These are phyloP conservation scores for Exophiala mesophila DNA, from an alignment of 2,329 filamentous ascomycete genomes.

Conservation along the genomic window DNA sequence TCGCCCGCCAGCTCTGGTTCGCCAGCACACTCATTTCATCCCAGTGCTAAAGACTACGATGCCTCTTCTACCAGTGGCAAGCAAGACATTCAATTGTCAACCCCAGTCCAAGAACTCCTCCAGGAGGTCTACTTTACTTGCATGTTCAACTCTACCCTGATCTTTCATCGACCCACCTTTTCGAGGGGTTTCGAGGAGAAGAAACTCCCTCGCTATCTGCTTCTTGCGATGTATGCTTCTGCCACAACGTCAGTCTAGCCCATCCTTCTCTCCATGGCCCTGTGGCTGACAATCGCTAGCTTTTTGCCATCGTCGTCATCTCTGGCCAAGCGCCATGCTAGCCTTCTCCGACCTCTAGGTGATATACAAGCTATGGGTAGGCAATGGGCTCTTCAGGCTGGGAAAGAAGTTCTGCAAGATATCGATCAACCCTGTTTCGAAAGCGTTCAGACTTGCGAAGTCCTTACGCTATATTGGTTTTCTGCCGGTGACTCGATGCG, in stretches of 20 bases:
- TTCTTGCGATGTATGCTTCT: conserved; percentile 11
- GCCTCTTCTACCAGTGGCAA: neutral
- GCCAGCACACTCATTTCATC: too few species aligned
- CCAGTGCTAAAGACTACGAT: too few species aligned
- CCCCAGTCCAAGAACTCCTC: conserved; percentile 5
- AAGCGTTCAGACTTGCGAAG: conserved; percentile 12
- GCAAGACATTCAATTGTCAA: neutral
- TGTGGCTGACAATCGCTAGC: neutral
- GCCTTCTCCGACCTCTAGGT: conserved; percentile 6
- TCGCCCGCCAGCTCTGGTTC: neutral
- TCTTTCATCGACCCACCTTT: conserved; percentile 10
- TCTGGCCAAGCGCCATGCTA: conserved; percentile 1
- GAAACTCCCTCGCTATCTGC: conserved; percentile 1
- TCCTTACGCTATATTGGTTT: conserved; percentile 15
- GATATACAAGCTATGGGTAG: conserved; percentile 7
- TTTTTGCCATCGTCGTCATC: conserved; percentile 2
- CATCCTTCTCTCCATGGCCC: neutral
- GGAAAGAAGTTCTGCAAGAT: conserved; percentile 12
- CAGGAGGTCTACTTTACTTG: conserved; percentile 14
- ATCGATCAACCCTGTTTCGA: conserved; percentile 14
- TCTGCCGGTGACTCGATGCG: conserved; percentile 9
- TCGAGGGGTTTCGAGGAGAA: conserved; percentile 3
- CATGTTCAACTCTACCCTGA: conserved; percentile 12
- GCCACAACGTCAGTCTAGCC: neutral
- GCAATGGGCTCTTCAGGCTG: conserved; percentile 12